Evolutionary conservation across 352 stramenopile species (phyloP), one percentile per base, ranked within the genome.

Genomic region (Pythium vanterpoolii): DNA sequence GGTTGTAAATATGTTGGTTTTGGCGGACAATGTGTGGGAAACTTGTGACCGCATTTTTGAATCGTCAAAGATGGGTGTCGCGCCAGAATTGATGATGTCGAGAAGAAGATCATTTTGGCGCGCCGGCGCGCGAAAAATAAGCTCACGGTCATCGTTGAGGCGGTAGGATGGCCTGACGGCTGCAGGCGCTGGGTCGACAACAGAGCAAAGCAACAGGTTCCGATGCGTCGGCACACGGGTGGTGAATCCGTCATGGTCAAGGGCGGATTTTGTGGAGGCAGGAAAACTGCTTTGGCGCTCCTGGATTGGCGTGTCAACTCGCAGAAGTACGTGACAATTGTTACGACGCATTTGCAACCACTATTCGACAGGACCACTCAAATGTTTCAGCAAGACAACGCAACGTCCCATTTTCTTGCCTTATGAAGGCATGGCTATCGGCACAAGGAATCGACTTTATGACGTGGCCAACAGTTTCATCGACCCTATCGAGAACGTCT

Each of bases 131-230:
- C n/a, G n/a, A n/a, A n/a, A n/a, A n/a, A n/a, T n/a, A n/a, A n/a
- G n/a, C n/a, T n/a, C n/a, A n/a, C n/a, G n/a, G n/a, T n/a, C n/a
- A n/a, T n/a, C n/a, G n/a, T n/a, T n/a, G n/a, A n/a, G n/a, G n/a
- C n/a, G n/a, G n/a, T n/a, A n/a, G n/a, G n/a, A n/a, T n/a, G n/a
- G n/a, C 49, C 49, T 4, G 49, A 57, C 30, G 49, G 49, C n/a
- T 57, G 47, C 49, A 44, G 24, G 14, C 49, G 13, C 14, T 57
- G 49, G 33, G 36, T 57, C 21, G 49, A 57, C 24, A 47, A 19
- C 9, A 5, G 49, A 6, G 33, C 33, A 5, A 21, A 24, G 34
- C 19, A 46, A 24, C 9, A 19, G 49, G 19, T 57, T 5, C 8
- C 9, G 2, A 24, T 57, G 1, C 49, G 49, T 4, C 49, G 49